A percentile compares a stretch with the other conserved stretches of the same genome.
phyloP scores from a whole-genome alignment of 2,329 filamentous ascomycete genomes.

The Xylariomycetidae sp. region DNA sequence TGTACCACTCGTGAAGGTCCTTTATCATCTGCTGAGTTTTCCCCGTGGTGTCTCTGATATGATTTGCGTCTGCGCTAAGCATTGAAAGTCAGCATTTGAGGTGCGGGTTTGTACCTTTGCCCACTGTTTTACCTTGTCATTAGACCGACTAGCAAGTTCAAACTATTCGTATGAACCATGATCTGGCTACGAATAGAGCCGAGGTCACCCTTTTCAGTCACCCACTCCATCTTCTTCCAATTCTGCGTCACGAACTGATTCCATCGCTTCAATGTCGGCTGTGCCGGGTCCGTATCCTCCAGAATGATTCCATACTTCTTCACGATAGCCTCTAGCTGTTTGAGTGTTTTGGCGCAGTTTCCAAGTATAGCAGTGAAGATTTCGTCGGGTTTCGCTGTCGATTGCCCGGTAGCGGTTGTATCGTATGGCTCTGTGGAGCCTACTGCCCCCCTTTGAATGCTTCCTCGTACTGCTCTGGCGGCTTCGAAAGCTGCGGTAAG shows the following conservation, averaged over 20 bases:
- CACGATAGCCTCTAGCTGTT: constrained; percentile 15
- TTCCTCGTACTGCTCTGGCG: constrained; percentile 7
- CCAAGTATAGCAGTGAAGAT: constrained; percentile 10
- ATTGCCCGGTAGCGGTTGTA: not conserved
- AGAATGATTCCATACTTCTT: constrained; percentile 14
- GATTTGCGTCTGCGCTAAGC: constrained; percentile 9
- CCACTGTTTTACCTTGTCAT: constrained; percentile 7
- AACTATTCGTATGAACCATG: constrained; percentile 18
- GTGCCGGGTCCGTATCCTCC: constrained; percentile 3
- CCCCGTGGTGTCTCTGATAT: constrained; percentile 7
- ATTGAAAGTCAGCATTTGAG: constrained; percentile 2
- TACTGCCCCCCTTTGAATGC: too few relatives aligned
- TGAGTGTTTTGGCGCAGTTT: constrained; percentile 13
- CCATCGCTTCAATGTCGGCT: constrained; percentile 13
- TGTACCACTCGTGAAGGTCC: constrained; percentile 13
- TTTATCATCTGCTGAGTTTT: constrained; percentile 9
- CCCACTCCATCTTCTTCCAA: constrained; percentile 25
- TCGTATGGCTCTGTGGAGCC: not conserved
- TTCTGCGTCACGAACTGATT: constrained; percentile 16
- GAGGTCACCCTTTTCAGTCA: constrained; percentile 22
- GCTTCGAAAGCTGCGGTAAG: constrained; percentile 22
- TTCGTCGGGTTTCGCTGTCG: constrained; percentile 2
- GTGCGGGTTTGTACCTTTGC: not conserved
- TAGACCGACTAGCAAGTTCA: constrained; percentile 18
- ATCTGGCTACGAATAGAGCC: constrained; percentile 16